Evolutionary conservation across 345 rosid species (phyloP).

Genomic region (Odontarrhena argentea): DNA sequence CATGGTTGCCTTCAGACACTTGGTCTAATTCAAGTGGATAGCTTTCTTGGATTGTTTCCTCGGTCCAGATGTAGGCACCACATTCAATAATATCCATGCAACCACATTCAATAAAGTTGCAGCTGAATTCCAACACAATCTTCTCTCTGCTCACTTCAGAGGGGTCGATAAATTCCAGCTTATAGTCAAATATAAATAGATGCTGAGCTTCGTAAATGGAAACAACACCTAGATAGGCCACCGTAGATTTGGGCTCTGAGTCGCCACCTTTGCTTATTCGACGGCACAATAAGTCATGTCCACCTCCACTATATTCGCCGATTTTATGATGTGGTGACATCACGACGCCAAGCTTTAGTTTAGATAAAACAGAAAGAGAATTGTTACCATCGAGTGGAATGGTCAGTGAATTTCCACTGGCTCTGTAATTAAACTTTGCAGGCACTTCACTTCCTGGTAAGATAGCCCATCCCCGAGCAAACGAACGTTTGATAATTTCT

Average conservation of each 20-base stretch:
- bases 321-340: neutral
- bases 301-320: neutral
- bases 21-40: neutral
- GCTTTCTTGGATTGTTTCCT: neutral
- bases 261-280: neutral
- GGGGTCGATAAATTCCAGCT: no score
- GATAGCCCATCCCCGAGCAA: neutral
- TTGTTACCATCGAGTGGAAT: neutral
- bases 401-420: neutral
- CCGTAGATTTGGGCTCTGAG: neutral
- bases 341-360: neutral
- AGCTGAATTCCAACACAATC: neutral
- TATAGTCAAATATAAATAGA: neutral
- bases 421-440: neutral
- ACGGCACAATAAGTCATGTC: neutral
- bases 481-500: neutral
- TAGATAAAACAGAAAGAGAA: neutral
- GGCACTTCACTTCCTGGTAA: constrained; percentile 16
- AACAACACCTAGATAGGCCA: neutral
- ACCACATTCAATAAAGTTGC: neutral
- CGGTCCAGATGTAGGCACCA: neutral
- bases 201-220: neutral
- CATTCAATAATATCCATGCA: neutral
- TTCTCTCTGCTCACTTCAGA: neutral
- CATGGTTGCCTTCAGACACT: neutral